Evolutionary conservation across 2,329 filamentous ascomycete species (phyloP), one percentile per base, ranked within the genome.

Genomic region (Hypoxylon sp.): DNA sequence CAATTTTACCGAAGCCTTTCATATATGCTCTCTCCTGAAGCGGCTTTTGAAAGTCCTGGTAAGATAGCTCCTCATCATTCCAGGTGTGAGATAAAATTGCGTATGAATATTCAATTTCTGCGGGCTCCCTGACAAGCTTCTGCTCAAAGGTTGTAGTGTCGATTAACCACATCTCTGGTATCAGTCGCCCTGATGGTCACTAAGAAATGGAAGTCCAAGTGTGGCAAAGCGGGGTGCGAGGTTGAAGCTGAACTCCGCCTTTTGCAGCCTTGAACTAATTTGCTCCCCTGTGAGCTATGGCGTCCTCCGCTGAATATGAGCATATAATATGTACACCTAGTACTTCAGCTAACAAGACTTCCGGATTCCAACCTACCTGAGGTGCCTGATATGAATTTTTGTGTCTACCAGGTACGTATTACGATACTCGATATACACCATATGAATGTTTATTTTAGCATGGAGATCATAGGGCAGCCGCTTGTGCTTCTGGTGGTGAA

Each of bases 71-170:
- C 0, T 68, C 65, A 1, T 64, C 61, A 13, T 58, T 66, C 73
- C 71, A 74, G 3, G 58, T 70, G 48, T 73, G 71, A 1, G 71
- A 73, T 6, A 73, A 50, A 17, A 73, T 68, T 7, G 68, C 73
- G 30, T 73, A 74, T 14, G 51, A 11, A 48, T 59, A 27, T 63
- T 61, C 40, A 5, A 44, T 11, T 11, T 44, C 44, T 54, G 35
- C 25, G 14, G 55, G 62, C n/a, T 60, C 55, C 33, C 31, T 49
- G 11, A 68, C 25, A n/a, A 67, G 66, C 35, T 66, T 70, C 14
- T 60, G 13, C 56, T 31, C 20, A 27, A 25, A n/a, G 13, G 40
- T 27, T 8, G 14, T 1, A 4, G 56, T 55, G n/a, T 65, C 37
- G 30, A 65, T 65, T 13, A 60, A 27, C 62, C 55, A 60, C 62